Base-by-base conservation (phyloP, 257 asterid genomes). In the Cordia subcordata region DNA sequence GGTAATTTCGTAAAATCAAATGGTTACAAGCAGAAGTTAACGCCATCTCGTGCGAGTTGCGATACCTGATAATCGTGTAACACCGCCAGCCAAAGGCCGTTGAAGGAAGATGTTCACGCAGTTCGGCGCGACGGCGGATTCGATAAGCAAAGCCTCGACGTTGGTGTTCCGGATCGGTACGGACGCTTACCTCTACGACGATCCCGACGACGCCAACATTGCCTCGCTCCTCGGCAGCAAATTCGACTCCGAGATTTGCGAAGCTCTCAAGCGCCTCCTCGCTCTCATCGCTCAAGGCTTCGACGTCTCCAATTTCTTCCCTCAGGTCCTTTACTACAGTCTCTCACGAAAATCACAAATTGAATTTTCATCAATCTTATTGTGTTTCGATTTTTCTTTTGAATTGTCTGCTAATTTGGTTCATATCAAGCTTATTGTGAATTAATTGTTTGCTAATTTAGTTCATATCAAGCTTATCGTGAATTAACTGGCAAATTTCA, bases 161-260 rank as follows among this genome's bases (percentile, higher is more conserved):
- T 66, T 93, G 94, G 81, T 87, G 67, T 93, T 86, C 49, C 85
- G 97, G 65, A 88, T 93, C 79, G 97, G 99, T 13, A 86, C 95
- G 64, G 96, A 93, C 62, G 99, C 95, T 27, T 94, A 86, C 65
- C 94, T 93, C 40, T 89, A 93, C 77, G 97, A 93, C 69, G 97
- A 93, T 67, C 97, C 99, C 0, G 99, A 89, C 27, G 99, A 89
- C 71, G 97, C 82, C 75, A 88, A 77, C 78, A 89, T 93, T 58
- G 74, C 67, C 38, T 90, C 96, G 27, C 96, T 89, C 40, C 97
- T 86, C 45, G 99, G 86, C 55, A 89, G 99, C 83, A 93, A 81
- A 77, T 89, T 86, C 73, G 99, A 93, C 69, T 85, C 96, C 23
- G 97, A 88, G 82, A 93, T 79, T 53, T 89, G 94, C 80, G 95